A percentile compares a stretch with the other conserved stretches of the same genome.
These are phyloP conservation scores for Chimonanthus praecox DNA, from an alignment of 164 flowering plant species.

Conservation along the genomic window DNA sequence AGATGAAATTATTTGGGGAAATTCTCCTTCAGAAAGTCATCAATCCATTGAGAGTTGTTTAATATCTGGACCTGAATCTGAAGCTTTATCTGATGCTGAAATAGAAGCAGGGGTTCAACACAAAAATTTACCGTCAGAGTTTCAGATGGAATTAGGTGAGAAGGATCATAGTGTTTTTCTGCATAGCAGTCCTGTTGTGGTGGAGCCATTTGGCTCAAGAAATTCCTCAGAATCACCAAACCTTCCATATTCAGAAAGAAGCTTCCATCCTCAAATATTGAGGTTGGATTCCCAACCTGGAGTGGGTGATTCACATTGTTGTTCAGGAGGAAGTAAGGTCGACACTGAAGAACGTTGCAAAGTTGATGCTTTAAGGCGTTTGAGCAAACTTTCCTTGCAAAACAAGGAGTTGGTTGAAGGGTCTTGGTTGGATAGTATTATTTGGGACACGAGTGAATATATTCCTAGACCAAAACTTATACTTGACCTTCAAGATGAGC, in stretches of 20 bases:
- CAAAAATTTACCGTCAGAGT: background rate
- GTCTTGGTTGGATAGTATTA: slow-evolving; percentile 73
- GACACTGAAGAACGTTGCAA: slow-evolving; percentile 20
- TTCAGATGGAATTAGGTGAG: slow-evolving; percentile 19
- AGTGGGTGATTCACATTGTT: slow-evolving; percentile 21
- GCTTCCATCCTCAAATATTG: slow-evolving; percentile 74
- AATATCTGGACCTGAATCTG: slow-evolving; percentile 42
- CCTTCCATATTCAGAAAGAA: slow-evolving; percentile 20
- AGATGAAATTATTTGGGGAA: slow-evolving; percentile 70
- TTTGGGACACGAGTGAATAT: slow-evolving; percentile 61
- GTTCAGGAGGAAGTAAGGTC: slow-evolving; percentile 24
- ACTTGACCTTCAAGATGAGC: slow-evolving; percentile 92
- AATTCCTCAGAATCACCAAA: slow-evolving; percentile 16
- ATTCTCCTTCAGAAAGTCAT: slow-evolving; percentile 40
- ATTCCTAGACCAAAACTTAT: slow-evolving; percentile 66
- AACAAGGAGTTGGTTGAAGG: slow-evolving; percentile 69
- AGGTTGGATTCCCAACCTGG: slow-evolving; percentile 58
- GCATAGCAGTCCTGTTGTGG: slow-evolving; percentile 25
- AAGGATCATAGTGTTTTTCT: slow-evolving; percentile 26
- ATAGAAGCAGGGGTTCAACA: slow-evolving; percentile 13
- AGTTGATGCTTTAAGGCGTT: slow-evolving; percentile 36
- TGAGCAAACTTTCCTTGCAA: slow-evolving; percentile 44
- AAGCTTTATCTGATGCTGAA: slow-evolving; percentile 25
- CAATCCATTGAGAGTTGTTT: slow-evolving; percentile 37
- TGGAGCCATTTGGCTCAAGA: slow-evolving; percentile 63